These are phyloP conservation scores for Colletotrichum cordylinicola DNA, from an alignment of 2,329 filamentous ascomycete species.

Conservation along the genomic window DNA sequence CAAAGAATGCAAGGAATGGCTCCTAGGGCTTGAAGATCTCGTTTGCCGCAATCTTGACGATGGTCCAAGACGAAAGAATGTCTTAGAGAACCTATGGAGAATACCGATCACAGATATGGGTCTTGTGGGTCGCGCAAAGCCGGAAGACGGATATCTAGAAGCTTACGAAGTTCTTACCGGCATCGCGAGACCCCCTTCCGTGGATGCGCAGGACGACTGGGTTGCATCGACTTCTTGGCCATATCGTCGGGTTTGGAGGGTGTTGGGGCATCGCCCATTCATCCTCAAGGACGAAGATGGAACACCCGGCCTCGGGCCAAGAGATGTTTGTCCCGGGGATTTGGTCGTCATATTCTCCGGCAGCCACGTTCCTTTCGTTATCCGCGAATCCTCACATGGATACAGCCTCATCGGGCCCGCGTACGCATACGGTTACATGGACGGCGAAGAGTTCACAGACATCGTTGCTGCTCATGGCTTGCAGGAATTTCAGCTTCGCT, in stretches of 20 bases:
- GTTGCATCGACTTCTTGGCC: neutral
- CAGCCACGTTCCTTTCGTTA: neutral
- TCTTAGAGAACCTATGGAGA: neutral
- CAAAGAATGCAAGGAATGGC: neutral
- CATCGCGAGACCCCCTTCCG: neutral
- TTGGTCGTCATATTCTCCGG: neutral
- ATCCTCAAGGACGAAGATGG: neutral
- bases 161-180: neutral
- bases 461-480: neutral
- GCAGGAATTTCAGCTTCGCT: neutral
- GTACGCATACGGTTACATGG: neutral
- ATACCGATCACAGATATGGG: slow-evolving; percentile 1
- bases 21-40: neutral
- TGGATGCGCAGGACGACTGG: neutral
- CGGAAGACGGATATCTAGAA: neutral
- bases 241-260: neutral
- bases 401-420: neutral
- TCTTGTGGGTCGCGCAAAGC: neutral
- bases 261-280: neutral
- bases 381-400: neutral
- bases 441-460: neutral
- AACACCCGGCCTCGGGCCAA: neutral
- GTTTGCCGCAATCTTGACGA: neutral
- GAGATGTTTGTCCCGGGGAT: neutral
- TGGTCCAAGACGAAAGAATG: neutral